Evolutionary conservation across 2,329 filamentous ascomycete species (phyloP), one percentile per base, ranked within the genome.

Genomic region (Nigrospora osmanthi): DNA sequence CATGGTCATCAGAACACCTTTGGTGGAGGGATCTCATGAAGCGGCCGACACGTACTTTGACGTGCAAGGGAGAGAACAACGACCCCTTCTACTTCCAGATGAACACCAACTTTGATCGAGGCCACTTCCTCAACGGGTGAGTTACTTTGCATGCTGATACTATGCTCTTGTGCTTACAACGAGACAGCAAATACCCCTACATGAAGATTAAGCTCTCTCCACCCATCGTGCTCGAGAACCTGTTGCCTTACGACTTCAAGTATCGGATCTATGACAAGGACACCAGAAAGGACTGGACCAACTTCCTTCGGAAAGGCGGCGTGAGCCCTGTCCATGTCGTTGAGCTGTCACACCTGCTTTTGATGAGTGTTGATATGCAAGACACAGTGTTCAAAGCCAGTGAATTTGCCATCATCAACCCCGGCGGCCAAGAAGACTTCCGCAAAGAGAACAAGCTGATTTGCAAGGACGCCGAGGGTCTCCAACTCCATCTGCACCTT

Each of bases 191-290:
- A 49, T 98, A 98, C 60, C 93, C 93, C 0, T 93, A 93, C 63
- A 97, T 98, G 93, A 83, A 82, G 47, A 76, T 98, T 52, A 87
- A 90, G 53, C 77, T 98, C 3, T 95, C 89, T 19, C 91, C 93
- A 1, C 93, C 94, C 0, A 81, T 98, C 13, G 91, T 95, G 41
- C 76, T 98, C 5, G 91, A 98, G 63, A 98, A 98, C 53, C 70
- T 98, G 37, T 69, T 98, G 34, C 93, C 93, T 0, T 97, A 93
- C 60, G 93, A 98, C 65, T 98, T 98, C 80, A 97, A 98, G 66
- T 98, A 98, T 64, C 83, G 91, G 45, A 97, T 98, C 45, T 98
- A 97, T 59, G 93, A 98, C 70, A 96, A 94, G 70, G 94, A 95
- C 63, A 96, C 90, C 0, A 94, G 91, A 72, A 95, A 94, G 62